phyloP scores from a whole-genome alignment of 2,329 filamentous ascomycete species.

The Neonectria hederae region DNA sequence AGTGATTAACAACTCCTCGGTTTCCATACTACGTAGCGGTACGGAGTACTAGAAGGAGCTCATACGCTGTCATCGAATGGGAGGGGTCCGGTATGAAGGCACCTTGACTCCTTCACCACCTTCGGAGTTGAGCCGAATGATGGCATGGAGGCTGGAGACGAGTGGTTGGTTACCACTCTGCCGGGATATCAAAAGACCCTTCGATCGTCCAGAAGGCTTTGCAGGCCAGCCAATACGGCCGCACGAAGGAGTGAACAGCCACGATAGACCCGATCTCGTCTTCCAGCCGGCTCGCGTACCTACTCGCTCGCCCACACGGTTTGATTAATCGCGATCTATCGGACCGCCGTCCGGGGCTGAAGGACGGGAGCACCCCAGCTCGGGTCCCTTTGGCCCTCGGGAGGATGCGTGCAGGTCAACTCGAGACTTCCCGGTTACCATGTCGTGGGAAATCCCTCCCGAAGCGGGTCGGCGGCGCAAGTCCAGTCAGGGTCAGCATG shows the following conservation, averaged over 20 bases:
- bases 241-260: neutral
- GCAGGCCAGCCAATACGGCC: constrained; percentile 13
- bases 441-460: constrained; percentile 11
- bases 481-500: constrained; percentile 10
- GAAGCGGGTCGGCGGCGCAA: constrained; percentile 10
- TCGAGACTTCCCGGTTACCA: constrained; percentile 9
- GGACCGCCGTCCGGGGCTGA: constrained; percentile 23
- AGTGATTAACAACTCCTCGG: neutral
- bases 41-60: constrained; percentile 1
- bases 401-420: neutral
- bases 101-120: constrained; percentile 6
- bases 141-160: constrained; percentile 17
- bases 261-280: neutral
- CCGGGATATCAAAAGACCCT: constrained; percentile 35
- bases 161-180: constrained; percentile 38
- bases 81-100: neutral
- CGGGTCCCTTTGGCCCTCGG: constrained; percentile 7
- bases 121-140: constrained; percentile 30
- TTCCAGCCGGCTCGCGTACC: neutral
- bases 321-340: constrained; percentile 32
- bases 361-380: constrained; percentile 25
- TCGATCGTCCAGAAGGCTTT: constrained; percentile 24
- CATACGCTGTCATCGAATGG: constrained; percentile 21
- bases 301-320: constrained; percentile 9
- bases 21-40: neutral